Percentiles rank a stretch among this genome's conserved stretches.
These are phyloP conservation scores for Rostrohypoxylon terebratum DNA, from an alignment of 495 filamentous ascomycete genomes.

Conservation along the genomic window DNA sequence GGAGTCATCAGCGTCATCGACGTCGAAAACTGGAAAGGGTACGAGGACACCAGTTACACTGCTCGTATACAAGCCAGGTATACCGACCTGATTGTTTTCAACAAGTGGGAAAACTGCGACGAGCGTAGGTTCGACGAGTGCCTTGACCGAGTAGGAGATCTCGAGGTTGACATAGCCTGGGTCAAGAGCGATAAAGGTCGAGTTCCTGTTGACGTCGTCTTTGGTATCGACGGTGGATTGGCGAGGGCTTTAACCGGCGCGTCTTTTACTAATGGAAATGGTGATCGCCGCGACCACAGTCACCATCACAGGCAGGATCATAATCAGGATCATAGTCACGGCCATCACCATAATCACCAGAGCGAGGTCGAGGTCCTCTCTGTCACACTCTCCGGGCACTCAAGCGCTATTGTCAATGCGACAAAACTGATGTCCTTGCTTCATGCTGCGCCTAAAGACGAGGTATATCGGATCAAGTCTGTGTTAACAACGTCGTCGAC, in stretches of 20 bases:
- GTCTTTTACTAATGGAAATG: constrained; percentile 42
- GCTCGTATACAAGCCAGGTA: constrained; percentile 88
- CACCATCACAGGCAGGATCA: constrained; percentile 49
- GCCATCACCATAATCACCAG: constrained; percentile 68
- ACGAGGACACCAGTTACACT: constrained; percentile 90
- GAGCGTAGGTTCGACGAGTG: constrained; percentile 83
- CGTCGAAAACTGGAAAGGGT: constrained; percentile 97
- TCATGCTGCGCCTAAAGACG: constrained; percentile 80
- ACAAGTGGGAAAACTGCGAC: constrained; percentile 87
- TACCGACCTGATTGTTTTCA: constrained; percentile 93
- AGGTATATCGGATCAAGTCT: constrained; percentile 95
- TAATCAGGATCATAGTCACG: constrained; percentile 53
- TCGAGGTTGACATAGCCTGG: constrained; percentile 82
- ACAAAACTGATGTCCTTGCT: constrained; percentile 74
- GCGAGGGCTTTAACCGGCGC: constrained; percentile 67
- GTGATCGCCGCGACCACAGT: constrained; percentile 55
- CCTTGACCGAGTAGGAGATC: constrained; percentile 84
- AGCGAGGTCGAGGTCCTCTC: constrained; percentile 92
- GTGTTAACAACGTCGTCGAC: constrained; percentile 71
- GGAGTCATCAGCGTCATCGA: constrained; percentile 94
- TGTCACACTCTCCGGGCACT: constrained; percentile 65
- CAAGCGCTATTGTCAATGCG: constrained; percentile 66
- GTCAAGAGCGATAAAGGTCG: constrained; percentile 83
- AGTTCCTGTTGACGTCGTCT: constrained; percentile 79
- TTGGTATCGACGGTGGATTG: constrained; percentile 87